Conservation (phyloP, 2,329 filamentous ascomycete species). For the Chaetomium sp. region DNA sequence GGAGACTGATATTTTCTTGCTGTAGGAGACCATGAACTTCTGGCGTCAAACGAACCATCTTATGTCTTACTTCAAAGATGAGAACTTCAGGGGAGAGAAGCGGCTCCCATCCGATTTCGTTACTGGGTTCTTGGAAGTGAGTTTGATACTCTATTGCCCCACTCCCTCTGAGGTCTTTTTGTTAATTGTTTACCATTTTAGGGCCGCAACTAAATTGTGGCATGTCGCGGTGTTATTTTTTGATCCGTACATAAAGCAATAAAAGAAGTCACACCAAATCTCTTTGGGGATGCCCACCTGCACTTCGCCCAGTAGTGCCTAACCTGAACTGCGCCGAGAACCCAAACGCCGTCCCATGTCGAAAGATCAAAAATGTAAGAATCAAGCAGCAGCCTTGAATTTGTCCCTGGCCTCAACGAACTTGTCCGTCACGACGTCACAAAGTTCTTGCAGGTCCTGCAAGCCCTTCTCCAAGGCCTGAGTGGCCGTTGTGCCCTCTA, state of each 20-base stretch:
- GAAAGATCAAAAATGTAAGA: conserved; percentile 4
- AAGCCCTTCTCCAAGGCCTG: conserved; percentile 88
- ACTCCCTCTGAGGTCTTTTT: not conserved
- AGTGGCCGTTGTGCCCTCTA: conserved; percentile 73
- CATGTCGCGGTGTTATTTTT: conserved; percentile 21
- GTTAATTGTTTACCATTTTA: not conserved
- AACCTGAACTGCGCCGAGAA: conserved; percentile 19
- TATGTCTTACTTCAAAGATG: conserved; percentile 91
- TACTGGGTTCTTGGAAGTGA: conserved; percentile 85
- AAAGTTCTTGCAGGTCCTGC: conserved; percentile 80
- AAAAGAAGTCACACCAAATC: conserved; percentile 3
- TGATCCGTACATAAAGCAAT: conserved; percentile 14
- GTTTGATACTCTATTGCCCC: not conserved
- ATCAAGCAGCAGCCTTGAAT: conserved; percentile 35
- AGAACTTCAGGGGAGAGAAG: conserved; percentile 68
- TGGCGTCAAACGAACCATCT: conserved; percentile 97
- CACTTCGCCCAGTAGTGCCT: conserved; percentile 11
- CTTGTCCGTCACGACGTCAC: conserved; percentile 88
- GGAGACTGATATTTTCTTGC: conserved; percentile 1
- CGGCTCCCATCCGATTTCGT: conserved; percentile 87
- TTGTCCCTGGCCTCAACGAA: conserved; percentile 64
- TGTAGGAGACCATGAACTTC: conserved; percentile 94
- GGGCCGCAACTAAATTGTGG: conserved; percentile 43
- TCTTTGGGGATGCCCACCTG: not conserved
- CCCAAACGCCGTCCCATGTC: conserved; percentile 11